phyloP scores from a whole-genome alignment of 2,329 filamentous ascomycete species.

The Penicillium brevicompactum region DNA sequence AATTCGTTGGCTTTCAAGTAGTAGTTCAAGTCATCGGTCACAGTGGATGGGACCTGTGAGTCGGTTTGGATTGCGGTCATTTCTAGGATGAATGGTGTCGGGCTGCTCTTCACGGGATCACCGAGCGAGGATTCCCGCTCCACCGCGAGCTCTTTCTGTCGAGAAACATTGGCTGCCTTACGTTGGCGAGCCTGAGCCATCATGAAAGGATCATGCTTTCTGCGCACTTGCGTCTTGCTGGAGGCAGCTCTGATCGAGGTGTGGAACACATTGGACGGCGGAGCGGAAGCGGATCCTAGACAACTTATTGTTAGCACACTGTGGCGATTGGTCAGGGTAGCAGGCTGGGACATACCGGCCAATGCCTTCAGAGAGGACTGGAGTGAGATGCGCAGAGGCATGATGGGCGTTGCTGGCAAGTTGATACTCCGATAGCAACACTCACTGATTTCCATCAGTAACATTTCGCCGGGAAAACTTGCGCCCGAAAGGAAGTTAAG shows the following conservation, averaged over 20 bases:
- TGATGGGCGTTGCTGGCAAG: conserved; percentile 41
- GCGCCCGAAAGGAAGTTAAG: conserved; percentile 16
- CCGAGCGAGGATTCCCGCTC: conserved; percentile 68
- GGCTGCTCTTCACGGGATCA: conserved; percentile 75
- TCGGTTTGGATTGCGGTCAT: conserved; percentile 26
- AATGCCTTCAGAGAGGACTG: conserved; percentile 62
- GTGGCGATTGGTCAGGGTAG: not conserved
- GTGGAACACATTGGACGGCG: conserved; percentile 55
- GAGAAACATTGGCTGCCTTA: conserved; percentile 78
- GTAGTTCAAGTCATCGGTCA: conserved; percentile 64
- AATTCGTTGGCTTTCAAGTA: conserved; percentile 71
- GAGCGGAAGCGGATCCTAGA: conserved; percentile 34
- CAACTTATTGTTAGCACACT: conserved; percentile 11
- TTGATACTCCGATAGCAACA: conserved; percentile 9
- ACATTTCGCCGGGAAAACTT: conserved; percentile 36
- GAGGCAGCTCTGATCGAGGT: conserved; percentile 66
- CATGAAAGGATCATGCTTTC: conserved; percentile 77
- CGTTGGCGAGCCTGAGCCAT: conserved; percentile 79
- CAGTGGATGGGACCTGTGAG: conserved; percentile 13
- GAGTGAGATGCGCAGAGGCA: conserved; percentile 68
- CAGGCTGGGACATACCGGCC: conserved; percentile 55
- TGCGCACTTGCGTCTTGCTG: conserved; percentile 64
- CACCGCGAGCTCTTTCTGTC: conserved; percentile 68
- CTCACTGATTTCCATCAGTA: conserved; percentile 20
- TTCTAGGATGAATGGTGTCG: conserved; percentile 73